Evolutionary conservation across 192 early-diverging fungal species (phyloP), one percentile per base, ranked within the genome.

Genomic region (Obelidium mucronatum): DNA sequence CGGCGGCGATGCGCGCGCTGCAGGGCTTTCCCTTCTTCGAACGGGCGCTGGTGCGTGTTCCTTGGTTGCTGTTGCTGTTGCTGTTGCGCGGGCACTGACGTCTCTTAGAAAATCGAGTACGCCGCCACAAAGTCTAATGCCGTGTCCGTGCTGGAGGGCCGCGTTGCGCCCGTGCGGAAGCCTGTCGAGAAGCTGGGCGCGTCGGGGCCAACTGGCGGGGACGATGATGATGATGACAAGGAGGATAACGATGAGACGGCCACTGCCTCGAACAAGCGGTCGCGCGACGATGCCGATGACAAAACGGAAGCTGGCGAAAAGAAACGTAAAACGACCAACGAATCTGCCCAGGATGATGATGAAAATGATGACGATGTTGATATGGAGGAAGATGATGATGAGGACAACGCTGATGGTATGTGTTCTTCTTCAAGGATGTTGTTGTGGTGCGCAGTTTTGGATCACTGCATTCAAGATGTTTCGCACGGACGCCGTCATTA

Each of bases 11-110:
- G 65, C 86, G 96, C 68, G 88, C 92, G 33, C 82, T 98, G 42
- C 93, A 97, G 81, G 96, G 95, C 28, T 95, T 95, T 67, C 85
- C 81, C 3, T 91, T 99, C 79, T 97, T 93, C 75, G 91, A 90
- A n/a, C 85, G 85, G 65, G 83, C 91, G 6, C 87, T 98, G 85
- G 94, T 95, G 87, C 40, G 74, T 69, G 67, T 75, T 68, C 33
- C 1, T 33, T 4, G 73, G 17, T 36, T 51, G 17, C n/a, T 34
- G 28, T 24, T 75, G 4, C 44, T 42, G 56, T 24, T 17, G 24
- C 28, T 72, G 42, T 72, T 59, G 53, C 1, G 13, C 64, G 6
- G 8, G 15, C 3, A 36, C 35, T 60, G 26, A 24, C 58, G 1
- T 60, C 33, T 60, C 17, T 28, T 73, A 93, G 92, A 86, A 85